A percentile compares a stretch with the other conserved stretches of the same genome.
Evolutionary conservation across 2,329 filamentous ascomycete genomes (phyloP).

Genomic region (Colletotrichum phormii): DNA sequence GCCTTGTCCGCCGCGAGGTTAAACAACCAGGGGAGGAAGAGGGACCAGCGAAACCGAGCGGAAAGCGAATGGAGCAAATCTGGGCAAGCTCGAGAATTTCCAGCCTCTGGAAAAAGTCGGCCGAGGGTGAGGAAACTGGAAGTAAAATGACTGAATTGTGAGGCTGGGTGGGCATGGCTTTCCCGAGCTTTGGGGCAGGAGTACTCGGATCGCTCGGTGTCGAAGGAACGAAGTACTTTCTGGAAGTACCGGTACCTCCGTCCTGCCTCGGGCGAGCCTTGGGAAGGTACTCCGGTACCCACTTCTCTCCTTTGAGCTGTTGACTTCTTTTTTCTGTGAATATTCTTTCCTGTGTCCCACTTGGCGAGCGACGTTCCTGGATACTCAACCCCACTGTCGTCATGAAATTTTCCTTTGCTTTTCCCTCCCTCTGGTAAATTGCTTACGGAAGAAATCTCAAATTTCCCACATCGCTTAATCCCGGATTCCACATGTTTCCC

Average conservation of each 20-base stretch:
- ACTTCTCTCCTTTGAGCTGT: neutral
- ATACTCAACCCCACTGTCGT: slow-evolving; percentile 26
- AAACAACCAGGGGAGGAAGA: neutral
- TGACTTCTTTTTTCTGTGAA: neutral
- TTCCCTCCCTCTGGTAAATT: neutral
- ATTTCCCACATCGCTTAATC: slow-evolving; percentile 15
- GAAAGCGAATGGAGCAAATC: neutral
- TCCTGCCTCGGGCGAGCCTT: slow-evolving; percentile 6
- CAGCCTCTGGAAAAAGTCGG: neutral
- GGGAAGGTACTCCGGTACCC: neutral
- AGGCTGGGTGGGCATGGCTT: slow-evolving; percentile 1
- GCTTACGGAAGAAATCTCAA: slow-evolving; percentile 3
- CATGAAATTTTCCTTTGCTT: slow-evolving; percentile 16
- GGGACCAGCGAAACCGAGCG: slow-evolving; percentile 6
- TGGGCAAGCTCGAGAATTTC: neutral
- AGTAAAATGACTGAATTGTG: neutral
- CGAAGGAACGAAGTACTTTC: no score
- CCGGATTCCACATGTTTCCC: slow-evolving; percentile 30
- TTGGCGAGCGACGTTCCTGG: slow-evolving; percentile 10
- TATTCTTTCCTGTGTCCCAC: neutral
- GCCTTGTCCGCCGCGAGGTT: slow-evolving; percentile 14
- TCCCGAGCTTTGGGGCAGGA: neutral
- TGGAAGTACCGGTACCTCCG: slow-evolving; percentile 24
- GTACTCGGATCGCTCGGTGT: slow-evolving; percentile 15
- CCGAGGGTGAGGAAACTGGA: neutral